Conservation (phyloP, 352 stramenopile species). For the Phytophthora nicotianae region DNA sequence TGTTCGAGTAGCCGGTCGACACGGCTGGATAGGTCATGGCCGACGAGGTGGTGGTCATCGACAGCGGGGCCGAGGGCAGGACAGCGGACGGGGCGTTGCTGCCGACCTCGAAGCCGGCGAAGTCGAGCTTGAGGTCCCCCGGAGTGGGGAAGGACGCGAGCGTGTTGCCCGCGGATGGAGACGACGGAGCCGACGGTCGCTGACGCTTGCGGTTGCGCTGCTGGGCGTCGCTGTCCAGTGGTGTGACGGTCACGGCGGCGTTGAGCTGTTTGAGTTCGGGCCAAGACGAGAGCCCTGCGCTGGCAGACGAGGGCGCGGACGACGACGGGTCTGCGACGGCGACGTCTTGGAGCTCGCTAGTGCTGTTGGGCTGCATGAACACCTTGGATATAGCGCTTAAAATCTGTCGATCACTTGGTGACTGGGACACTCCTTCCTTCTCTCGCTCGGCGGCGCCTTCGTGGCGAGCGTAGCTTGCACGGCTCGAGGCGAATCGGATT, state of each 20-base stretch:
- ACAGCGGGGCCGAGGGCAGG: conserved; percentile 16
- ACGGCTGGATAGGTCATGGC: conserved; percentile 20
- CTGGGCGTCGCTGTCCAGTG: conserved; percentile 32
- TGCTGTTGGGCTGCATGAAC: conserved; percentile 29
- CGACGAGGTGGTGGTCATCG: conserved; percentile 20
- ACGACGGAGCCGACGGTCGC: conserved; percentile 21
- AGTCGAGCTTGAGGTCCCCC: conserved; percentile 69
- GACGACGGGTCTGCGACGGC: conserved; percentile 18
- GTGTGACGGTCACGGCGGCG: conserved; percentile 36
- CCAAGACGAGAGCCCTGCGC: conserved; percentile 27
- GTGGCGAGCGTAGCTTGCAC: conserved; percentile 17
- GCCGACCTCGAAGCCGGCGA: conserved; percentile 53
- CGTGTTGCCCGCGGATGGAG: conserved; percentile 11
- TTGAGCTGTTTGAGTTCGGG: conserved; percentile 39
- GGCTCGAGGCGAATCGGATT: conserved; percentile 35
- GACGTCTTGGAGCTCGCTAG: conserved; percentile 8
- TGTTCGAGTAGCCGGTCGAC: conserved; percentile 21
- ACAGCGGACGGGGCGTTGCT: conserved; percentile 18
- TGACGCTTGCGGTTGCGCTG: conserved; percentile 48
- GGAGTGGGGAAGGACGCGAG: conserved; percentile 32
- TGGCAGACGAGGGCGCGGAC: conserved; percentile 6
- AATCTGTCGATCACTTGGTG: not conserved
- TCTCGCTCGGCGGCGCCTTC: not conserved
- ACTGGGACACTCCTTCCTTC: conserved; percentile 9
- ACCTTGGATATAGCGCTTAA: not conserved